phyloP scores from a whole-genome alignment of 2,329 filamentous ascomycete species.

The Fusarium graminum region DNA sequence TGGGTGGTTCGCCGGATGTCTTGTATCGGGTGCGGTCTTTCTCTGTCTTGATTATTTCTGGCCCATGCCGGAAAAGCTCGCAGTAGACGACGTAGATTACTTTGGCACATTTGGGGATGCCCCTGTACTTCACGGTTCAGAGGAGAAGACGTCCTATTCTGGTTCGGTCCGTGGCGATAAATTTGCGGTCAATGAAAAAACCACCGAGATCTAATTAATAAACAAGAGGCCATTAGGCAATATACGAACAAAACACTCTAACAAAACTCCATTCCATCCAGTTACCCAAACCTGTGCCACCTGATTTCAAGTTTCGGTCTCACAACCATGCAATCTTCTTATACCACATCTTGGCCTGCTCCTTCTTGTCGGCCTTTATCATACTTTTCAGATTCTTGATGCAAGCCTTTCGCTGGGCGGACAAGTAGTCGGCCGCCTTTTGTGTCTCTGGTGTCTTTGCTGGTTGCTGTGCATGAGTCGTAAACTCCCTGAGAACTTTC shows the following conservation, averaged over 20 bases:
- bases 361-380: not conserved
- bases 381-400: not conserved
- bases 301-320: too few relatives aligned
- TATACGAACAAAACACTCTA: too few relatives aligned
- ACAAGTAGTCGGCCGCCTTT: not conserved
- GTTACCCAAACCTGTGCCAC: too few relatives aligned
- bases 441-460: not conserved
- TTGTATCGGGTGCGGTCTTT: not conserved
- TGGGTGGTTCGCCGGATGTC: not conserved
- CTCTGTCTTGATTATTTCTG: not conserved
- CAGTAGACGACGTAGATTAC: not conserved
- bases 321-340: too few relatives aligned
- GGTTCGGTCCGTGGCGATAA: not conserved
- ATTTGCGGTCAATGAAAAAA: not conserved
- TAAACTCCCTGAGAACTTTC: not conserved
- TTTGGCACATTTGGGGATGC: not conserved
- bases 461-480: too few relatives aligned
- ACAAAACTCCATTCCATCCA: too few relatives aligned
- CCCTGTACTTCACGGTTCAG: not conserved
- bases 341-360: too few relatives aligned
- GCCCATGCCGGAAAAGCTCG: not conserved
- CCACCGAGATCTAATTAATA: not conserved
- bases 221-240: too few relatives aligned
- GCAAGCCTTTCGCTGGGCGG: not conserved
- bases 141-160: not conserved